phyloP scores from a whole-genome alignment of 1,284 basidiomycete genomes.

The Melanopsichium pennsylvanicum region DNA sequence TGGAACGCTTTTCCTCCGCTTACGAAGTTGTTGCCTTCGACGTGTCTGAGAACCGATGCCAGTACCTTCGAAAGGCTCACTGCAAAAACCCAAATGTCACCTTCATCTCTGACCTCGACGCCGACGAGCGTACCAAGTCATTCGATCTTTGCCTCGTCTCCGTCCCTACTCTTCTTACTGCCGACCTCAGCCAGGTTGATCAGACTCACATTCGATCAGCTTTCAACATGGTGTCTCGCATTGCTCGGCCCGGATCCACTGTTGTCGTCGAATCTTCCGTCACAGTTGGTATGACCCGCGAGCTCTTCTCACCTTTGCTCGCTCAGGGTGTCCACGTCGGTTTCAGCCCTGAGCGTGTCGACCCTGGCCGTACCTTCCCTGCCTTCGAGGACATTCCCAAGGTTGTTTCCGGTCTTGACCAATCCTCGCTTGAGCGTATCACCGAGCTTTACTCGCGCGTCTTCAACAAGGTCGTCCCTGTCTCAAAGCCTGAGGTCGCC shows the following conservation, averaged over 20 bases:
- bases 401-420: conserved; percentile 28
- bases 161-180: conserved; percentile 30
- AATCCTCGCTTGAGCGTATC: conserved; percentile 18
- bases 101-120: conserved; percentile 24
- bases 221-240: conserved; percentile 20
- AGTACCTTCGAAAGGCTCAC: conserved; percentile 20
- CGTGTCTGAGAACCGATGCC: conserved; percentile 22
- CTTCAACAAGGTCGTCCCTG: conserved; percentile 30
- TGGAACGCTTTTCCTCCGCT: conserved; percentile 33
- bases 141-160: conserved; percentile 37
- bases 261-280: conserved; percentile 34
- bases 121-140: conserved; percentile 13
- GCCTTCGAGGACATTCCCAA: conserved; percentile 37
- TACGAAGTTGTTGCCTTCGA: conserved; percentile 36
- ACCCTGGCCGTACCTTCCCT: conserved; percentile 30
- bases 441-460: conserved; percentile 24
- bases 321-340: conserved; percentile 24
- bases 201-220: conserved; percentile 26
- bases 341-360: conserved; percentile 34
- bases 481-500: conserved; percentile 24
- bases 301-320: conserved; percentile 25
- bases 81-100: conserved; percentile 33
- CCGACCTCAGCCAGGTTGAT: conserved; percentile 18
- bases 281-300: conserved; percentile 34
- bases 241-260: conserved; percentile 27